Evolutionary conservation across 345 rosid species (phyloP).

Genomic region (Alliaria petiolata): DNA sequence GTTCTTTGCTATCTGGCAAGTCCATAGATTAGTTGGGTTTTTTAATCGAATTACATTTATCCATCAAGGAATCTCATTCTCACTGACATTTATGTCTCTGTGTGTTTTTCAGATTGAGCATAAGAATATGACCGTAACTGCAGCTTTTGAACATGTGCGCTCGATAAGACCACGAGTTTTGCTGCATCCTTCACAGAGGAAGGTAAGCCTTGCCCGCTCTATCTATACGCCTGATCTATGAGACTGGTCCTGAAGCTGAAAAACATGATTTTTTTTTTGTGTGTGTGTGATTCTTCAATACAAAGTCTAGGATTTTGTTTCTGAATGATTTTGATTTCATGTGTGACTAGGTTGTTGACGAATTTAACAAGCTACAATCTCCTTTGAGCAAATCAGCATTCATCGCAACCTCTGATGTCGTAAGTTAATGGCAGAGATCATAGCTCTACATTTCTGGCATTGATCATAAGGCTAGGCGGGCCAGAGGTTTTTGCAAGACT

Average conservation of each 20-base stretch:
- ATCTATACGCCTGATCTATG: background rate
- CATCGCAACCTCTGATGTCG: background rate
- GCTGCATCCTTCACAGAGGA: constrained; percentile 54
- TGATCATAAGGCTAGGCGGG: background rate
- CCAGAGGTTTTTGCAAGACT: constrained; percentile 7
- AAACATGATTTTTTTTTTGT: background rate
- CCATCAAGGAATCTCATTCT: background rate
- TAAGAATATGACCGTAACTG: constrained; percentile 54
- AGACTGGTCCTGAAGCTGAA: background rate
- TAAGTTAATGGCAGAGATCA: background rate
- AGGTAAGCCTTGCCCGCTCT: constrained; percentile 26
- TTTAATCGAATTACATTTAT: too few relatives aligned
- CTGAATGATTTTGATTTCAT: background rate
- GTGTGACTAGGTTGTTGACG: constrained; percentile 19
- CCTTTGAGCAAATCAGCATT: background rate
- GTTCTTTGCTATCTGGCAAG: constrained; percentile 83
- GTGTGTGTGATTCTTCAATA: constrained; percentile 1
- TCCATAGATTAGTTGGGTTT: background rate
- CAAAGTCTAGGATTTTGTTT: constrained; percentile 11
- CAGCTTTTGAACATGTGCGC: constrained; percentile 54
- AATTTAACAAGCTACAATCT: constrained; percentile 9
- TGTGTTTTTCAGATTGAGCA: constrained; percentile 39
- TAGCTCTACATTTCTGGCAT: background rate
- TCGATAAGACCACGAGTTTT: constrained; percentile 64
- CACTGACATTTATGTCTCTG: background rate